Base-by-base conservation (phyloP, 805 yeast species). In the Wickerhamomyces bovis region DNA sequence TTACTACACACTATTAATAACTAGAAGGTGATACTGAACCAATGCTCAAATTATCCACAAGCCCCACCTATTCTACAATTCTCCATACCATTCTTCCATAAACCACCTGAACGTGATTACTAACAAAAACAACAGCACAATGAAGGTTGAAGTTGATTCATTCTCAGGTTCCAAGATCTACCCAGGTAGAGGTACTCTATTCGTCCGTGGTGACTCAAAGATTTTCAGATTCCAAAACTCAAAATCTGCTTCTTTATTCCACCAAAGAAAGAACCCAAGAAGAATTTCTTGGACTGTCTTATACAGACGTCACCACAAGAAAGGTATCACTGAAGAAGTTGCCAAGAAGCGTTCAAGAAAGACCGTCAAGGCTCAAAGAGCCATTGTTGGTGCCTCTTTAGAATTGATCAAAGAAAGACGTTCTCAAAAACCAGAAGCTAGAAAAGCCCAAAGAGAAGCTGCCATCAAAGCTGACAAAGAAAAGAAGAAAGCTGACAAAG, bases 191-290 rank as follows among this genome's bases (percentile, higher is more conserved):
- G 98, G 99, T 78, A 89, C 95, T 73, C 84, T 94, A 75, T 94
- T 88, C 72, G 89, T 94, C 77, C 89, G 99, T 80, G 98, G 98
- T 69, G 99, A 94, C 89, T 90, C 98, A 71, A 94, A 94, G 84
- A 77, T 90, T 70, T 94, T 94, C 96, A 90, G 99, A 84, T 94
- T 94, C 94, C 95, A 86, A 76, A 83, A 87, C 75, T 86, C 97
- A 65, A 94, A 94, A 80, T 82, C 95, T 71, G 92, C 96, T 68
- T 89, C 98, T 72, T 85, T 94, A 70, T 94, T 94, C 94, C 83
- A 84, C 71, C 99, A 94, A 83, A 89, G 97, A 85, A 94, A 94
- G 95, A 94, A 94, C 90, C 99, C 99, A 80, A 90, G 99, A 85
- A 87, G 97, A 84, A 83, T 94, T 73, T 83, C 98, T 60, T 94